phyloP scores from a whole-genome alignment of 345 rosid species.

The Eucalyptus caleyi region DNA sequence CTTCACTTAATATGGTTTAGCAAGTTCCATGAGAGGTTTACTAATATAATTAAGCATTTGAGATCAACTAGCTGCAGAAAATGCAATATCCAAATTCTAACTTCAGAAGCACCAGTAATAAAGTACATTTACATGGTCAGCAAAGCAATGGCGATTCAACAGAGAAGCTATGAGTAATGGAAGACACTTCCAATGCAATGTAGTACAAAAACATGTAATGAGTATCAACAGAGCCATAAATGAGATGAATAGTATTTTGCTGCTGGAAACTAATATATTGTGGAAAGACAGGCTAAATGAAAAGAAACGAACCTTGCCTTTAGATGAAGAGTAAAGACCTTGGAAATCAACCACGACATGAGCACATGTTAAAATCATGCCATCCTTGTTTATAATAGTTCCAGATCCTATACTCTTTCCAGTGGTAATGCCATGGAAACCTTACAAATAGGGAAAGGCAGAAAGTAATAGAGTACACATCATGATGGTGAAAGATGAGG shows the following conservation, averaged over 20 bases:
- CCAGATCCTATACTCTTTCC: conserved; percentile 74
- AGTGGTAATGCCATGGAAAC: conserved; percentile 32
- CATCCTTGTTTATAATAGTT: conserved; percentile 71
- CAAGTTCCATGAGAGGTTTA: background rate
- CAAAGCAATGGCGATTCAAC: background rate
- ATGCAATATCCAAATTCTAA: background rate
- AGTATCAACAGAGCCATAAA: background rate
- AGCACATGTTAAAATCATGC: conserved; percentile 90
- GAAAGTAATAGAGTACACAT: background rate
- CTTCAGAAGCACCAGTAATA: background rate
- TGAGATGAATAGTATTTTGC: background rate
- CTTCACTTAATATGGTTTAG: background rate
- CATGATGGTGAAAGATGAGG: background rate
- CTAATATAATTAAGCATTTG: background rate
- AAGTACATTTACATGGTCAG: background rate
- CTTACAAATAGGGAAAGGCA: conserved; percentile 7
- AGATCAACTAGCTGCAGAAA: background rate
- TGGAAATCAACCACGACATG: conserved; percentile 70
- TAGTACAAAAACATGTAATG: background rate
- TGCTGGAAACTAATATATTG: background rate
- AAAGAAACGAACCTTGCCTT: conserved; percentile 45
- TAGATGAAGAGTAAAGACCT: conserved; percentile 27
- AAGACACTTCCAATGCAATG: background rate
- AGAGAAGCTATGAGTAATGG: background rate
- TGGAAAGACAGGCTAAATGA: background rate